Evolutionary conservation across 441 rosid species (phyloP).

Genomic region (Hypseocharis bilobata): DNA sequence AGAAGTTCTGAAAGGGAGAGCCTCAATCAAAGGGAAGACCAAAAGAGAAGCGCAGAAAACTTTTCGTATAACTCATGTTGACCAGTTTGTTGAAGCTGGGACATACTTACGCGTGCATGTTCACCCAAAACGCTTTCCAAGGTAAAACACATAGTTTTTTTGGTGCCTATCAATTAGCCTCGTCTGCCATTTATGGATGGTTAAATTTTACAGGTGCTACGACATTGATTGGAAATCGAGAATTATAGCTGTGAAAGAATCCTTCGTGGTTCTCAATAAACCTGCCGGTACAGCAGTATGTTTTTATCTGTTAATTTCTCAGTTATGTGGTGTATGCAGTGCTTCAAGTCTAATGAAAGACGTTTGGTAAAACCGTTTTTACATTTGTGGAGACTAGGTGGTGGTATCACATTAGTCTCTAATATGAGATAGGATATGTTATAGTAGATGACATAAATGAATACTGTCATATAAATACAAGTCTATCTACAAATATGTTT

Average conservation of each 20-base stretch:
- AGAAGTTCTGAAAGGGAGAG: constrained; percentile 45
- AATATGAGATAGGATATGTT: neutral
- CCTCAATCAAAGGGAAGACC: constrained; percentile 72
- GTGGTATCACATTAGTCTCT: neutral
- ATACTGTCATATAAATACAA: neutral
- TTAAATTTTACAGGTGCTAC: constrained; percentile 50
- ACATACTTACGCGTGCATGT: constrained; percentile 75
- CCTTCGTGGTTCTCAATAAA: constrained; percentile 73
- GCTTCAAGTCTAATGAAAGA: neutral
- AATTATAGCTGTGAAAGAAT: constrained; percentile 56
- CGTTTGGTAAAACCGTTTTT: too few species aligned
- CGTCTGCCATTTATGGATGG: neutral
- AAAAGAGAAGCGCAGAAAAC: constrained; percentile 76
- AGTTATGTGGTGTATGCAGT: neutral
- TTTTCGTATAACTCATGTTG: constrained; percentile 46
- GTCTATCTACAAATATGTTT: too few species aligned
- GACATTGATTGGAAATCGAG: constrained; percentile 80
- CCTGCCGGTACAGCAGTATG: constrained; percentile 86
- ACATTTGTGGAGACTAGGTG: neutral
- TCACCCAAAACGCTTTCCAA: constrained; percentile 80
- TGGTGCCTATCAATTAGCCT: neutral
- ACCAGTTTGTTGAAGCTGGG: constrained; percentile 63
- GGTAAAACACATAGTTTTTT: constrained; percentile 29
- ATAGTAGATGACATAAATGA: neutral
- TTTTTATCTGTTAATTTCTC: constrained; percentile 13